These are phyloP conservation scores for Penicillium daleae DNA, from an alignment of 495 filamentous ascomycete species.

Conservation along the genomic window DNA sequence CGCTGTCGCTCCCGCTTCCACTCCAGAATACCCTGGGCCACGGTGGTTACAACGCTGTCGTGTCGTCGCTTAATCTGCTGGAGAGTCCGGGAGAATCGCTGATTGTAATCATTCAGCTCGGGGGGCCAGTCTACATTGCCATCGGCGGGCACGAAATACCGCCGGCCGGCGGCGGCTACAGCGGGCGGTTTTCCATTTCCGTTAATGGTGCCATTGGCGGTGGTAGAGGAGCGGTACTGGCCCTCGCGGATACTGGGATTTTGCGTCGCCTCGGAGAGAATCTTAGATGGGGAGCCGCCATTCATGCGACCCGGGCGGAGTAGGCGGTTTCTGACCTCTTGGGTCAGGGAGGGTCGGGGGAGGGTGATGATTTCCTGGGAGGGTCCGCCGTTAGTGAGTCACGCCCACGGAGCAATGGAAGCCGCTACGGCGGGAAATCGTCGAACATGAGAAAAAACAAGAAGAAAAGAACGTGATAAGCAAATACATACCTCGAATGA, in stretches of 20 bases:
- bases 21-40: constrained; percentile 93
- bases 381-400: constrained; percentile 13
- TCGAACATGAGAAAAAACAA: no score
- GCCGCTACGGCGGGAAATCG: neutral
- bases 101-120: constrained; percentile 92
- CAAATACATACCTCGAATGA: constrained; percentile 88
- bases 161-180: constrained; percentile 50
- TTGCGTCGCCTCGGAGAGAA: constrained; percentile 78
- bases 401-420: constrained; percentile 3
- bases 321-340: constrained; percentile 78
- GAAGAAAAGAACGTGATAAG: constrained; percentile 5
- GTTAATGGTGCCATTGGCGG: constrained; percentile 32
- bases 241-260: constrained; percentile 90
- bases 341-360: constrained; percentile 71
- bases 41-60: constrained; percentile 94
- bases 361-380: constrained; percentile 86
- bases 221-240: constrained; percentile 78
- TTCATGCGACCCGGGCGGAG: constrained; percentile 69
- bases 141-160: constrained; percentile 92
- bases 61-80: constrained; percentile 94
- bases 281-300: constrained; percentile 57
- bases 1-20: constrained; percentile 96
- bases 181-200: constrained; percentile 53
- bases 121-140: constrained; percentile 90
- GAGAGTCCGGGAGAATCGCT: constrained; percentile 79